Percentiles rank a stretch among this genome's conserved stretches.
Evolutionary conservation across 176 grass and related monocot species (phyloP).

Genomic region (Rhynchospora breviuscula): DNA sequence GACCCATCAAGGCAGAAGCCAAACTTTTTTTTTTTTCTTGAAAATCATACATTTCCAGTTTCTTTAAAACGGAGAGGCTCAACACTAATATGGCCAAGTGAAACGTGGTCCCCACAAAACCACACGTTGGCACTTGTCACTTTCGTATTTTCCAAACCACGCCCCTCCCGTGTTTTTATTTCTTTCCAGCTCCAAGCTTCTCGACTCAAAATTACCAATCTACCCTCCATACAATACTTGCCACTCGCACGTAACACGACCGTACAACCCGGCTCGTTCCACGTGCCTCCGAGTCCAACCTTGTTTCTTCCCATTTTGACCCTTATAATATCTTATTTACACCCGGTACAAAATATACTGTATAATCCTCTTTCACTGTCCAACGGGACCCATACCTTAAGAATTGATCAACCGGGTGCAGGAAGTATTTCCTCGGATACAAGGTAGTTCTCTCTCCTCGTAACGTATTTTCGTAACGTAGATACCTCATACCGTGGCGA

Average conservation of each 20-base stretch:
- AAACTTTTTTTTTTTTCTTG: too few relatives aligned
- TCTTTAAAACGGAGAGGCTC: neutral
- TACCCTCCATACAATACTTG: conserved; percentile 10
- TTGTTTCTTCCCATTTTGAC: neutral
- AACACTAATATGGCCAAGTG: neutral
- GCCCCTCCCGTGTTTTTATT: conserved; percentile 9
- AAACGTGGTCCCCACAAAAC: neutral
- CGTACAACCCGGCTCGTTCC: conserved; percentile 1
- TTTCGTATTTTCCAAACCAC: neutral
- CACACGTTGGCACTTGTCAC: conserved; percentile 11
- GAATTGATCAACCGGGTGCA: neutral
- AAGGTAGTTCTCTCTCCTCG: neutral
- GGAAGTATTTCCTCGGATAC: neutral
- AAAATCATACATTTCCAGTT: neutral
- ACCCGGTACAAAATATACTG: neutral
- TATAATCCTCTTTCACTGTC: neutral
- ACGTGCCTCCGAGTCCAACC: neutral
- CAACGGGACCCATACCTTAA: neutral
- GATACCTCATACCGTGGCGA: neutral
- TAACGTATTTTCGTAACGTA: too few relatives aligned
- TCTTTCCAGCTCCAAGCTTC: neutral
- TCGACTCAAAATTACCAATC: neutral
- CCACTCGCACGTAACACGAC: neutral
- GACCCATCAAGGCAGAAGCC: neutral
- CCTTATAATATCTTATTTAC: neutral